Conservation (phyloP, 345 rosid genomes). For the Melaleuca quinquenervia region DNA sequence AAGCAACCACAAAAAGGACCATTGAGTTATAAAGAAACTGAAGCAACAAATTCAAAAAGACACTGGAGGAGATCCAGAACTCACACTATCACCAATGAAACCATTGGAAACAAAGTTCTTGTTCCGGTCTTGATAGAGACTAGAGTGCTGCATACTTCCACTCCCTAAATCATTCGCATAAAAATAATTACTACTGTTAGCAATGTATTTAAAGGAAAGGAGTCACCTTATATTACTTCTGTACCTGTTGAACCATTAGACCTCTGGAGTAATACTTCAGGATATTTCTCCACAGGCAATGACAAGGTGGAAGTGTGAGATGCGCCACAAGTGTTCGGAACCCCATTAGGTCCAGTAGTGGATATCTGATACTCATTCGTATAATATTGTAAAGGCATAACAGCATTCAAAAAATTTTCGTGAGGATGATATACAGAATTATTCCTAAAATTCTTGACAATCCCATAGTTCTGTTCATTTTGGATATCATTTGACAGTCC, state of each 20-base stretch:
- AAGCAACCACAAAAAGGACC: neutral
- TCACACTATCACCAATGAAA: neutral
- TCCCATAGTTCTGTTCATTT: conserved; percentile 30
- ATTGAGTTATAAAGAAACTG: neutral
- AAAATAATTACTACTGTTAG: neutral
- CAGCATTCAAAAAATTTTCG: conserved; percentile 36
- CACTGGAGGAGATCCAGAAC: neutral
- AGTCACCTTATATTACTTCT: neutral
- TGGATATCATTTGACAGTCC: conserved; percentile 73
- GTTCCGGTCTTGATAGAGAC: neutral
- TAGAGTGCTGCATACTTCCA: neutral
- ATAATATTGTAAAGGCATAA: conserved; percentile 82
- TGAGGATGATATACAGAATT: conserved; percentile 23
- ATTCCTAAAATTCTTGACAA: conserved; percentile 36
- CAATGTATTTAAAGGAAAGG: neutral
- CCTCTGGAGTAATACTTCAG: neutral
- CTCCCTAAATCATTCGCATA: neutral
- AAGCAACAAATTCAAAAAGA: neutral
- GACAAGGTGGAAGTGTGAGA: conserved; percentile 12
- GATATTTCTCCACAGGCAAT: neutral
- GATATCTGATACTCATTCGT: conserved; percentile 89
- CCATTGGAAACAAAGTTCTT: neutral
- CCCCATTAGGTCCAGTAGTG: conserved; percentile 23
- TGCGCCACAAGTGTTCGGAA: conserved; percentile 19
- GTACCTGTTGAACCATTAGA: neutral